Evolutionary conservation across 495 filamentous ascomycete species (phyloP).

Genomic region (Staphylotrichum tortipilum): DNA sequence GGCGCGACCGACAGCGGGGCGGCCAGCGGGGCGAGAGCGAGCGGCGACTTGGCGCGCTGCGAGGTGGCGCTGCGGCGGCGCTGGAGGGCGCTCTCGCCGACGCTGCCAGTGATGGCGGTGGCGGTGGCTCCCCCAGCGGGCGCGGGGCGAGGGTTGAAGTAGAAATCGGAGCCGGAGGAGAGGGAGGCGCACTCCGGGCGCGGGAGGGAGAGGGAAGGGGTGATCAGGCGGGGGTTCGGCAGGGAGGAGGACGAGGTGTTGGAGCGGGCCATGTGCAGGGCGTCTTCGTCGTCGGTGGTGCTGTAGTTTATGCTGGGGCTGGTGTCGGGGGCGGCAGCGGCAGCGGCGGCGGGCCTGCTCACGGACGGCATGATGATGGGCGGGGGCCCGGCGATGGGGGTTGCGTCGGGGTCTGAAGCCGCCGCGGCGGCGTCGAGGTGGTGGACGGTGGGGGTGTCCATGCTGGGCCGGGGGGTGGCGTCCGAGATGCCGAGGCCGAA

Average conservation of each 20-base stretch:
- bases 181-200: slow-evolving; percentile 39
- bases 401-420: slow-evolving; percentile 16
- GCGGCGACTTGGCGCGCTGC: slow-evolving; percentile 53
- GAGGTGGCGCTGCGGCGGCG: slow-evolving; percentile 43
- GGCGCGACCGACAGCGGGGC: slow-evolving; percentile 31
- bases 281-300: slow-evolving; percentile 76
- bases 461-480: slow-evolving; percentile 37
- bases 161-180: slow-evolving; percentile 57
- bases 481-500: slow-evolving; percentile 45
- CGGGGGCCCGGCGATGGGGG: slow-evolving; percentile 21
- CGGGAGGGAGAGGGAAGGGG: slow-evolving; percentile 20
- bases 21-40: slow-evolving; percentile 35
- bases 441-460: slow-evolving; percentile 31
- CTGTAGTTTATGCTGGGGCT: slow-evolving; percentile 56
- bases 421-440: background rate
- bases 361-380: slow-evolving; percentile 15
- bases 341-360: slow-evolving; percentile 5
- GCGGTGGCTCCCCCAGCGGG: too few species aligned
- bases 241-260: slow-evolving; percentile 12
- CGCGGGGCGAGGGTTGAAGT: too few species aligned
- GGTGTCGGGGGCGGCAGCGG: slow-evolving; percentile 20
- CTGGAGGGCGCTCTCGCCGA: slow-evolving; percentile 32
- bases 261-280: slow-evolving; percentile 44
- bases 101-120: background rate
- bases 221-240: slow-evolving; percentile 7